A percentile compares a stretch with the other conserved stretches of the same genome.
Evolutionary conservation across 768 basidiomycete genomes (phyloP).

Genomic region (Mycena sanguinolenta): DNA sequence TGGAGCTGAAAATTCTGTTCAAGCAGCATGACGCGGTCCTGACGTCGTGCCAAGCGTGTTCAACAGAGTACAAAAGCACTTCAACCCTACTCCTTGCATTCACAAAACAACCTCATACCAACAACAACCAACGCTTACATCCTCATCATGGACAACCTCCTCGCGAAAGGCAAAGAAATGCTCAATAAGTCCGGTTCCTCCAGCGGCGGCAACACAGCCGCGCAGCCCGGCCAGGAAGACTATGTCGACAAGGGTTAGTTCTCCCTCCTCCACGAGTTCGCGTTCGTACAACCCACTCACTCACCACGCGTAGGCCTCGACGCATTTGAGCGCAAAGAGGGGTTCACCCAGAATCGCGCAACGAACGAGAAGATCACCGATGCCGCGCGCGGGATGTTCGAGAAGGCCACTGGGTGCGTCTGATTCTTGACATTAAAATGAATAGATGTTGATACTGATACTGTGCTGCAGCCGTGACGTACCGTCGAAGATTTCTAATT

Average conservation of each 20-base stretch:
- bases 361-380: conserved; percentile 24
- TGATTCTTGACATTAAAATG: not conserved
- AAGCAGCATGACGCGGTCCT: no score
- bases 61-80: no score
- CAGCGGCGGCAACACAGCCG: not conserved
- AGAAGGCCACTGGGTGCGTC: conserved; percentile 3
- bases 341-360: conserved; percentile 9
- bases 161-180: conserved; percentile 17
- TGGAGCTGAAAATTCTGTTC: no score
- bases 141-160: conserved; percentile 10
- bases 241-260: conserved; percentile 20
- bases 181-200: conserved; percentile 3
- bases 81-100: no score
- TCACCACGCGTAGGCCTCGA: conserved; percentile 17
- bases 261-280: not conserved
- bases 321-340: conserved; percentile 10
- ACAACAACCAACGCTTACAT: not conserved
- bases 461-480: not conserved
- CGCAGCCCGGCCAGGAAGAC: conserved; percentile 13
- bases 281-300: not conserved
- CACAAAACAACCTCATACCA: no score
- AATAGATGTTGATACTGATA: not conserved
- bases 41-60: no score
- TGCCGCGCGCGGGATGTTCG: conserved; percentile 10
- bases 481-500: not conserved